Base-by-base conservation (phyloP, 2,329 filamentous ascomycete species). In the Lasiodiplodia gonubiensis region DNA sequence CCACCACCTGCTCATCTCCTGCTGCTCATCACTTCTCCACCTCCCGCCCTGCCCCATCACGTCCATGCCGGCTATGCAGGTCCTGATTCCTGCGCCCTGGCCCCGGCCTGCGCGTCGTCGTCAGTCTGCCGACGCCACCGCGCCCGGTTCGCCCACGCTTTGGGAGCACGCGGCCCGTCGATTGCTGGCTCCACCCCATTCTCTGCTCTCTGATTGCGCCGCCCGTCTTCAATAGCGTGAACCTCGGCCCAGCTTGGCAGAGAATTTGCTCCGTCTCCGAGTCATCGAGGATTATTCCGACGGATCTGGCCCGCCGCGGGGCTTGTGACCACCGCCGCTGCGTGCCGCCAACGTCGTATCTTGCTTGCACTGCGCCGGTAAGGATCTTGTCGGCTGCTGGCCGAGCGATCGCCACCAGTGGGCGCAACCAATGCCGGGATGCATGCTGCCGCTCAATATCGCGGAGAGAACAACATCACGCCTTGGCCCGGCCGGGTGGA, bases 31-130 rank as follows among this genome's bases (percentile, higher is more conserved):
- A 63, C 59, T 37, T 63, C 59, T 63, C 59, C 59, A 63, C 59
- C 59, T 63, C 21, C 59, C 59, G 59, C 46, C 39, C n/a, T 51
- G 59, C 59, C 59, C 59, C 59, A 63, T 63, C 59, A 63, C 59
- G 23, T 37, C 59, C 30, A 46, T 51, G 42, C 46, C 59, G 59
- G 59, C 59, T 51, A 63, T 63, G 59, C 59, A 63, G 59, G 59
- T 63, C 59, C 59, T 63, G 59, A 25, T n/a, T 49, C 57, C 57
- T 61, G 39, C 39, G 23, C 39, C 25, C 27, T 27, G 7, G 30
- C 57, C 30, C 39, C 39, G 25, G 25, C 18, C 55, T 61, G 57
- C 57, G 39, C 39, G 59, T 52, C 59, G 42, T 35, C 59, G 59
- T 63, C 59, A 63, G 59, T 63, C 46, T 51, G 59, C 59, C 46